Base-by-base conservation (phyloP, 2,329 filamentous ascomycete genomes). In the Aspergillus uvarum region DNA sequence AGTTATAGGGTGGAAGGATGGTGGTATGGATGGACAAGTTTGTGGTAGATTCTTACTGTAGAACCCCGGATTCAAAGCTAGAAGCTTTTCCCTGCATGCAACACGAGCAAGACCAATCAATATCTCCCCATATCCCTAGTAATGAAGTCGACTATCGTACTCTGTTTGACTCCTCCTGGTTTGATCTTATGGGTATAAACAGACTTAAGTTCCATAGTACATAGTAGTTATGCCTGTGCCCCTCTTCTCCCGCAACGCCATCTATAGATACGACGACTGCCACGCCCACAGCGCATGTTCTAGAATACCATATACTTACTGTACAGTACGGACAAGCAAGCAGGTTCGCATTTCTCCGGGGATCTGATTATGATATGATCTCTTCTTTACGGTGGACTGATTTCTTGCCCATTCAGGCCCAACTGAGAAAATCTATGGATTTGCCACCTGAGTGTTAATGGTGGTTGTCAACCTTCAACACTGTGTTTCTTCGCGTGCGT, bases 361-460 rank as follows among this genome's bases (percentile, higher is more conserved):
- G 5, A 35, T 35, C 26, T 49, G 21, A 11, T 10, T 3, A 44
- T 54, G 51, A 44, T 12, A n/a, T 12, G 44, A 44, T 47, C 29
- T 38, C 44, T 22, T 7, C 2, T 47, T 10, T 21, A 29, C 19
- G 42, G 48, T 14, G 21, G 6, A 24, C 19, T 50, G 22, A 54
- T 4, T 19, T 16, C 14, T 29, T 54, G 22, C 52, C 38, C 38
- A 44, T 44, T 19, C 52, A 48, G 53, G 53, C 53, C 53, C 53
- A 55, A 55, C 53, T 21, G 53, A 47, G 52, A 4, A 47, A 24
- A 53, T 26, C 49, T 21, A 49, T 47, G 49, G 52, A 61, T 61
- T 61, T 56, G 59, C 59, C 59, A 61, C 59, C 52, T 59, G 38
- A 22, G 14, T 31, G 52, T 16, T 44, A 22, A n/a, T 59, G 47